Percentiles rank a stretch among this genome's conserved stretches.
Conservation (phyloP, 768 basidiomycete genomes). For the Rhodotorula toruloides region DNA sequence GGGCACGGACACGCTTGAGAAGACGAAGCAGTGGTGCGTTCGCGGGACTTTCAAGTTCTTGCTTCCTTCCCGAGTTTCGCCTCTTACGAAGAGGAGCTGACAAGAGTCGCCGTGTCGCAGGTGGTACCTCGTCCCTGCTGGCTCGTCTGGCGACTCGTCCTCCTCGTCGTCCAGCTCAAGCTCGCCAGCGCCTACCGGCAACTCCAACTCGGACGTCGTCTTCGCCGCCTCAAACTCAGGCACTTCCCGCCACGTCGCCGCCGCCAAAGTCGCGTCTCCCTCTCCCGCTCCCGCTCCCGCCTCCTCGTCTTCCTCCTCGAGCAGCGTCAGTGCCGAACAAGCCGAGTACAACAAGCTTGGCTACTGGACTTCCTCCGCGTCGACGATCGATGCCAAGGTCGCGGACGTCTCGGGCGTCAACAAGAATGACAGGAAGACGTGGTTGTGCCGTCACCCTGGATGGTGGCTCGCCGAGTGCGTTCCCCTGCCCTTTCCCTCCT, state of each 20-base stretch:
- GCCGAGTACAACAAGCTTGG: slow-evolving; percentile 16
- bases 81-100: not conserved
- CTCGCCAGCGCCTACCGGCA: not conserved
- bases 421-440: slow-evolving; percentile 20
- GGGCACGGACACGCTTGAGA: slow-evolving; percentile 32
- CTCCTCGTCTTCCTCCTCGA: not conserved
- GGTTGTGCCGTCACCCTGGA: slow-evolving; percentile 33
- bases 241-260: not conserved
- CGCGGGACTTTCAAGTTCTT: no score
- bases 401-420: slow-evolving; percentile 20
- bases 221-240: not conserved
- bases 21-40: slow-evolving; percentile 36
- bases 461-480: slow-evolving; percentile 25
- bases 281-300: not conserved
- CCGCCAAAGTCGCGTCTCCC: not conserved
- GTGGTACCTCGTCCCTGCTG: slow-evolving; percentile 33
- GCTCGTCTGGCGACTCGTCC: slow-evolving; percentile 1
- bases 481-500: not conserved
- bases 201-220: not conserved
- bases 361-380: slow-evolving; percentile 15
- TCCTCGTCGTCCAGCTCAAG: not conserved
- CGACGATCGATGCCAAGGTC: slow-evolving; percentile 11
- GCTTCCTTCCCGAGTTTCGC: not conserved
- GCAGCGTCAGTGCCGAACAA: not conserved
- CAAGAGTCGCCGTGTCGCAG: not conserved